phyloP scores from a whole-genome alignment of 169 alveolate genomes.

The Eimeria sp. region DNA sequence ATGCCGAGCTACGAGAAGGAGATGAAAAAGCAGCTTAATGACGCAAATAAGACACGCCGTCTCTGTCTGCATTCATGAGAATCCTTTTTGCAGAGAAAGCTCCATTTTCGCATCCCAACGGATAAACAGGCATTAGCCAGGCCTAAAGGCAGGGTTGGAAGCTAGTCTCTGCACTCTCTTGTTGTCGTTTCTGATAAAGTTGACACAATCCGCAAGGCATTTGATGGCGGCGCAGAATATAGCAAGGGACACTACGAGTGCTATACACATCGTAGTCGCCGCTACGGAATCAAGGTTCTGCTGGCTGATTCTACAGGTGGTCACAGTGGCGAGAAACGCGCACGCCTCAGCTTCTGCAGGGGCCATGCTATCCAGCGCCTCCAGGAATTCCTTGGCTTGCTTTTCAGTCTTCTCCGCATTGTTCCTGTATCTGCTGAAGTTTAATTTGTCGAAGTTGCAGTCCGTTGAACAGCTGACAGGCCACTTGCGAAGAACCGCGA shows the following conservation, averaged over 20 bases:
- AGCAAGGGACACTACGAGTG: neutral
- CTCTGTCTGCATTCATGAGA: neutral
- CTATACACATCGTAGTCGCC: conserved; percentile 1
- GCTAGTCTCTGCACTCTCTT: neutral
- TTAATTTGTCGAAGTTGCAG: conserved; percentile 23
- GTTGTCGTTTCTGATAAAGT: neutral
- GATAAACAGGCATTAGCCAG: neutral
- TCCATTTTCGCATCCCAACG: neutral
- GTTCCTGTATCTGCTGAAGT: neutral
- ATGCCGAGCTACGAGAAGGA: neutral
- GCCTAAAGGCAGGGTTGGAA: neutral
- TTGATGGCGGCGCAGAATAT: neutral
- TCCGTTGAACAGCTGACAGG: conserved; percentile 26
- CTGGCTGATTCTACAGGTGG: neutral
- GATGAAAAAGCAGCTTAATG: neutral
- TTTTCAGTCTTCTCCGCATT: neutral
- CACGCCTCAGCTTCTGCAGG: neutral
- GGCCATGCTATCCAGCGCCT: neutral
- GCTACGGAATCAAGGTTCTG: conserved; percentile 1
- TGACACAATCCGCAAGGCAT: neutral
- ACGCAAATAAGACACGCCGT: neutral
- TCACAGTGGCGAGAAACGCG: conserved; percentile 11
- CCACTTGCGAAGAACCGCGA: conserved; percentile 12
- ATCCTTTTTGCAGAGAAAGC: neutral
- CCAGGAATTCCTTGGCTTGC: conserved; percentile 3